Evolutionary conservation across 31 red algal genomes (phyloP), one percentile per base, ranked within the genome.

Genomic region (Asparagopsis taxiformis): DNA sequence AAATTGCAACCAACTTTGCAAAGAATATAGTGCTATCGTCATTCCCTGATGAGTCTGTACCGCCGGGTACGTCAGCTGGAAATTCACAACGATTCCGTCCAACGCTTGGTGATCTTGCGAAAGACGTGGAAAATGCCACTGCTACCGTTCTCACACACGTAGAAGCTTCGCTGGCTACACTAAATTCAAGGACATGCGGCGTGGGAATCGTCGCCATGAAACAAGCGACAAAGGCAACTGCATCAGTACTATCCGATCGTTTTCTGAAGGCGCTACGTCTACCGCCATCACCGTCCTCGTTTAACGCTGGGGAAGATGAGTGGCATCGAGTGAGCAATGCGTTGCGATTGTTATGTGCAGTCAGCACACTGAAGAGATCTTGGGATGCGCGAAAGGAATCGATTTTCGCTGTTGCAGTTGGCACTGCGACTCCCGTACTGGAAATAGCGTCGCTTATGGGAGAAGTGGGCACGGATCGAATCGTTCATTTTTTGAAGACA

Each of bases 361-460:
- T 66, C 8, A 70, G 75, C 30, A 51, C 68, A 20, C 36, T 90
- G 19, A 80, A 79, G 46, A 56, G 75, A 16, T 50, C 59, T 39
- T 90, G 86, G 86, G 75, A 90, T 38, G 58, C 59, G 21, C 67
- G 70, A 8, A 86, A 86, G 43, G 81, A 86, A 48, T 65, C 71
- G 4, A 26, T 65, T 17, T 75, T 69, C 38, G 81, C 70, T 3
- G 59, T 86, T 34, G 81, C 81, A 15, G 51, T 75, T 46, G 81
- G 71, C 24, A 65, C 70, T 28, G 81, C 81, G 11, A 86, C 70
- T 6, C 70, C 70, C n/a, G 62, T 86, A 11, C 25, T 86, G 23
- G 81, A 86, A 51, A 48, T 75, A 30, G 70, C 81, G n/a, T 60
- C 62, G 36, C 59, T 59, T 0, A 50, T 75, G 37, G 41, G 63